A percentile compares a stretch with the other conserved stretches of the same genome.
Conservation (phyloP, 2,329 filamentous ascomycete species). For the Alternaria sp. region DNA sequence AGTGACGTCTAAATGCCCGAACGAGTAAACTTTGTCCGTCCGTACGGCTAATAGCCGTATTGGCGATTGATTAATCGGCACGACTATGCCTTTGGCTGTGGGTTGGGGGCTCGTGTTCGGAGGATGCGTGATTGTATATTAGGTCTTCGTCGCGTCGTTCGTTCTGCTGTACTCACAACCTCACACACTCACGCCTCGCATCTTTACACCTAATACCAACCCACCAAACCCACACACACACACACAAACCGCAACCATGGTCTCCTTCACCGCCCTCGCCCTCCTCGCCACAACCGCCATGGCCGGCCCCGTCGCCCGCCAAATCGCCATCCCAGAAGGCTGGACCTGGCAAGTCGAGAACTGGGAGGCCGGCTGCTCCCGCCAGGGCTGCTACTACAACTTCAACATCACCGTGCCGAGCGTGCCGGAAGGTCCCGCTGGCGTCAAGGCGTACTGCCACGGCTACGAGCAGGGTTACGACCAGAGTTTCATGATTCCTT, state of each 20-base stretch:
- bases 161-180: neutral
- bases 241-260: slow-evolving; percentile 5
- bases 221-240: neutral
- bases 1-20: neutral
- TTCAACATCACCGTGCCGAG: slow-evolving; percentile 30
- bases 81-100: neutral
- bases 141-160: neutral
- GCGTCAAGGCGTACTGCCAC: slow-evolving; percentile 24
- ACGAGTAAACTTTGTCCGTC: neutral
- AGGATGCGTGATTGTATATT: neutral
- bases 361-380: slow-evolving; percentile 26
- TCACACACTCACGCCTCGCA: neutral
- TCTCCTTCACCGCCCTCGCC: slow-evolving; percentile 16
- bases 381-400: slow-evolving; percentile 27
- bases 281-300: slow-evolving; percentile 12
- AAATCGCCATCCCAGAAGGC: slow-evolving; percentile 16
- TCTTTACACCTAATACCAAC: no score
- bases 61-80: slow-evolving; percentile 3
- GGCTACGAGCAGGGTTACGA: slow-evolving; percentile 22
- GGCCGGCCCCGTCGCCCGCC: slow-evolving; percentile 11
- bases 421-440: slow-evolving; percentile 9
- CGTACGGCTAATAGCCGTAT: neutral
- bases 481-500: slow-evolving; percentile 8
- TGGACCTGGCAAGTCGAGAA: slow-evolving; percentile 27
- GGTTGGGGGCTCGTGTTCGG: neutral